These are phyloP conservation scores for Daedaleopsis nitida DNA, from an alignment of 768 basidiomycete genomes.

Conservation along the genomic window DNA sequence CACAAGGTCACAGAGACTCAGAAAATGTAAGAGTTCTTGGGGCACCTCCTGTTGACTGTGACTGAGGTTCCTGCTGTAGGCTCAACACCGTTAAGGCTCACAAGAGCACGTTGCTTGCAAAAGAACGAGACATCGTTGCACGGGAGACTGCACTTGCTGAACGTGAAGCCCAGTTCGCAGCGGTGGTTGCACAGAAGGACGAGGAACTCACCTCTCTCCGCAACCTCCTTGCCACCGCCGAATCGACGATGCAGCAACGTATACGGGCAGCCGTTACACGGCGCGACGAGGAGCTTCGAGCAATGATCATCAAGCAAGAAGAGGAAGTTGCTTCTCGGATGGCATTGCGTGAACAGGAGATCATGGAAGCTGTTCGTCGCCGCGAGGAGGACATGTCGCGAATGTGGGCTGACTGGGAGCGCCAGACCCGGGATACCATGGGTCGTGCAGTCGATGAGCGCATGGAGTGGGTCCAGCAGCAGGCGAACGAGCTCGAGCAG, in stretches of 20 bases:
- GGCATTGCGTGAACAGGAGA: slow-evolving; percentile 67
- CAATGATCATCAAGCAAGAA: slow-evolving; percentile 65
- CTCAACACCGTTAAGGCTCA: slow-evolving; percentile 65
- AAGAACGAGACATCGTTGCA: slow-evolving; percentile 63
- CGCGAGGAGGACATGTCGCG: slow-evolving; percentile 65
- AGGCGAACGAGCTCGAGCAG: slow-evolving; percentile 53
- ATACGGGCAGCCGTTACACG: slow-evolving; percentile 56
- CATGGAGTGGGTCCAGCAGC: slow-evolving; percentile 49
- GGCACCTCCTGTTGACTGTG: background rate
- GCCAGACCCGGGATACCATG: slow-evolving; percentile 37
- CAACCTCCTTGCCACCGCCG: slow-evolving; percentile 41
- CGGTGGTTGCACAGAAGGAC: slow-evolving; percentile 58
- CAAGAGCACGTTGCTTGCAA: slow-evolving; percentile 52
- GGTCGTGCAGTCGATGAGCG: slow-evolving; percentile 39
- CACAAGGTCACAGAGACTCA: slow-evolving; percentile 76
- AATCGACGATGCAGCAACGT: slow-evolving; percentile 41
- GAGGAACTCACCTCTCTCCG: slow-evolving; percentile 53
- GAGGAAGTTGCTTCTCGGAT: slow-evolving; percentile 70
- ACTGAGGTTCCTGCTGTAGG: slow-evolving; percentile 38
- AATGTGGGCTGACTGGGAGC: slow-evolving; percentile 62
- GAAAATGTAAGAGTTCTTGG: slow-evolving; percentile 59
- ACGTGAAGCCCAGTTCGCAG: slow-evolving; percentile 52
- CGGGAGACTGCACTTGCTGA: slow-evolving; percentile 59
- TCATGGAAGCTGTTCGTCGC: slow-evolving; percentile 64
- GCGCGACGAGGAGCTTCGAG: slow-evolving; percentile 71